Base-by-base conservation (phyloP, 495 filamentous ascomycete genomes). In the Podospora pseudopauciseta region DNA sequence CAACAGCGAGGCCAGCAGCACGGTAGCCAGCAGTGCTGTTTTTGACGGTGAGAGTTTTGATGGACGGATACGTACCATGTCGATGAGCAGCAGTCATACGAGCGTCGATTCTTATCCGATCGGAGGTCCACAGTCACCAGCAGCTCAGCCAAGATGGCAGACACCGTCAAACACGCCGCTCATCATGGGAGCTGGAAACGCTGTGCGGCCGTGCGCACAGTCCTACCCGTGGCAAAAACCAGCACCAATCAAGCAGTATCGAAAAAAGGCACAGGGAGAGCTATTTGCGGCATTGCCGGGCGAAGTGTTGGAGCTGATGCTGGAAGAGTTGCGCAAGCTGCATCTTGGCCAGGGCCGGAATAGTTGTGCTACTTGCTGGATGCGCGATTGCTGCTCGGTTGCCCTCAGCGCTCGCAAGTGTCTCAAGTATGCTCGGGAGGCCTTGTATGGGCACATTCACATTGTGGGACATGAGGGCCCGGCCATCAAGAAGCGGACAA, bases 361-460 rank as follows among this genome's bases (percentile, higher is more conserved):
- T 32, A 86, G 82, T 66, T 95, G 92, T 73, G 83, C 87, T 65
- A 91, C 90, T 69, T 94, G 92, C 78, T 92, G 88, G 77, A 88
- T 92, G 80, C 86, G 90, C 63, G 91, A 95, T 73, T 75, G 93
- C 28, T 87, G 86, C 71, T 83, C 86, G 63, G 82, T 93, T 34
- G 86, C 88, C 53, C 72, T 92, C 65, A 90, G 87, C 34, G 88
- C 85, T 66, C 85, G 87, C 62, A 85, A 87, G 53, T 90, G 91
- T 83, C 81, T 91, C 74, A 86, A 86, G 73, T 87, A 86, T 19
- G 90, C 89, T 20, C 82, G 87, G 67, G 81, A 81, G 65, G 82
- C 83, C 69, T 76, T 95, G 86, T 93, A 96, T 71, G 87, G 85
- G 65, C 82, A 87, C 63, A 86, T 95, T 56, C 84, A 89, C 59